phyloP scores from a whole-genome alignment of 495 filamentous ascomycete species.

The Xylaria telfairii region DNA sequence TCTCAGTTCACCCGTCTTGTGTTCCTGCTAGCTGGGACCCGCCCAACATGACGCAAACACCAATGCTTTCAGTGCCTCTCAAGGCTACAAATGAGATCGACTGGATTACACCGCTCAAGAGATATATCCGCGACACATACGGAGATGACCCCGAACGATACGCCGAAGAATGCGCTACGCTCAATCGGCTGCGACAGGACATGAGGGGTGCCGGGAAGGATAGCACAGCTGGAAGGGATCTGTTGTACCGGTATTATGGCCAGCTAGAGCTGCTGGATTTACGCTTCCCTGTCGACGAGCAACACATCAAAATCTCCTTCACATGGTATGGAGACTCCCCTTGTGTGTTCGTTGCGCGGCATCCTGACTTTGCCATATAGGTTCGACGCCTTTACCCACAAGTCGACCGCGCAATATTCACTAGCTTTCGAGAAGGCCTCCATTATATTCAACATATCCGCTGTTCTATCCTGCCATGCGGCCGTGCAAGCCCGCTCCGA shows the following conservation, averaged over 20 bases:
- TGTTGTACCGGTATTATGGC: conserved; percentile 96
- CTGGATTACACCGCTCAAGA: conserved; percentile 93
- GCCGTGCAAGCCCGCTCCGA: conserved; percentile 91
- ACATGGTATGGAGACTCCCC: conserved; percentile 73
- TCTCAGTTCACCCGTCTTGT: conserved; percentile 13
- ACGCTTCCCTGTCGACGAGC: conserved; percentile 95
- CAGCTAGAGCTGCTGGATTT: conserved; percentile 94
- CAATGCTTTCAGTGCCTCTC: conserved; percentile 90
- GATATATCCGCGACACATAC: conserved; percentile 91
- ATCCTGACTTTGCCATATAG: conserved; percentile 53
- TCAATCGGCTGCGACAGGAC: conserved; percentile 97
- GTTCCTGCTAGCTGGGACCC: conserved; percentile 22
- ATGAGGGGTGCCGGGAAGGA: conserved; percentile 98
- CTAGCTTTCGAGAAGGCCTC: conserved; percentile 98
- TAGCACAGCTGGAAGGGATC: conserved; percentile 89
- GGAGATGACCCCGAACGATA: conserved; percentile 97
- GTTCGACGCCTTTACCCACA: conserved; percentile 99
- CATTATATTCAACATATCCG: conserved; percentile 99
- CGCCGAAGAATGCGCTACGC: conserved; percentile 88
- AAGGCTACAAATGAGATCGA: conserved; percentile 99
- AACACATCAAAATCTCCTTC: conserved; percentile 98
- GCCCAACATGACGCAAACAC: conserved; percentile 73
- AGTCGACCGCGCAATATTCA: conserved; percentile 92
- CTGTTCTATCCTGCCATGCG: conserved; percentile 94
- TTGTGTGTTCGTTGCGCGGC: background rate